Conservation (phyloP, 2,329 filamentous ascomycete genomes). For the Ophiostoma fasciatum region DNA sequence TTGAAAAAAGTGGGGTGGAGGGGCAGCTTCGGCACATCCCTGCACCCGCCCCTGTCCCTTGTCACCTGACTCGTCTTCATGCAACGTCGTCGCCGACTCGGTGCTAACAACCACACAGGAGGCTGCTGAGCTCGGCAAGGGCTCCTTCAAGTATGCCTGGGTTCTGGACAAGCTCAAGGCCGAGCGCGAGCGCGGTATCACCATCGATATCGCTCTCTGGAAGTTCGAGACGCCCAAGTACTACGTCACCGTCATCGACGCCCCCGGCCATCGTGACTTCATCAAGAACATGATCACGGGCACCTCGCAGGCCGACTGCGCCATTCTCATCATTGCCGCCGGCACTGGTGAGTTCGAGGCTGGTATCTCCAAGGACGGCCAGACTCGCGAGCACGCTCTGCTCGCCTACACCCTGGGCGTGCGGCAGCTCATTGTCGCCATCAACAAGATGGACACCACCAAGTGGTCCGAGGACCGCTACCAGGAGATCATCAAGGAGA, state of each 20-base stretch:
- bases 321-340: slow-evolving; percentile 98
- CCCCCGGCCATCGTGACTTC: slow-evolving; percentile 99
- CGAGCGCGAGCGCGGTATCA: slow-evolving; percentile 99
- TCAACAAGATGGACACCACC: slow-evolving; percentile 99
- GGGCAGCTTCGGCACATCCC: slow-evolving; percentile 6
- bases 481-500: slow-evolving; percentile 99
- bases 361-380: slow-evolving; percentile 99
- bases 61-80: too few species aligned
- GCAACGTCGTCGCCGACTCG: too few species aligned
- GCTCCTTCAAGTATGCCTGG: slow-evolving; percentile 99
- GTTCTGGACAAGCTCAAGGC: slow-evolving; percentile 99
- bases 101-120: slow-evolving; percentile 45
- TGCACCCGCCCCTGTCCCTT: neutral
- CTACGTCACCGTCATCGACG: slow-evolving; percentile 97
- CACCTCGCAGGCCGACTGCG: slow-evolving; percentile 99
- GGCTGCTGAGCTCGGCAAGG: slow-evolving; percentile 98
- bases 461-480: slow-evolving; percentile 95
- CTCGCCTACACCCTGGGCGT: slow-evolving; percentile 99
- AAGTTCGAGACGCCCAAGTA: slow-evolving; percentile 99
- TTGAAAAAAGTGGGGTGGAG: slow-evolving; percentile 11
- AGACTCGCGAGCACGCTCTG: slow-evolving; percentile 99
- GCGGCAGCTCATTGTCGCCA: slow-evolving; percentile 98
- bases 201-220: slow-evolving; percentile 99
- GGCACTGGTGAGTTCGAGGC: slow-evolving; percentile 99
- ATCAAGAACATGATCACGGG: slow-evolving; percentile 99